Evolutionary conservation across 345 rosid species (phyloP).

Genomic region (Anacardium occidentale): DNA sequence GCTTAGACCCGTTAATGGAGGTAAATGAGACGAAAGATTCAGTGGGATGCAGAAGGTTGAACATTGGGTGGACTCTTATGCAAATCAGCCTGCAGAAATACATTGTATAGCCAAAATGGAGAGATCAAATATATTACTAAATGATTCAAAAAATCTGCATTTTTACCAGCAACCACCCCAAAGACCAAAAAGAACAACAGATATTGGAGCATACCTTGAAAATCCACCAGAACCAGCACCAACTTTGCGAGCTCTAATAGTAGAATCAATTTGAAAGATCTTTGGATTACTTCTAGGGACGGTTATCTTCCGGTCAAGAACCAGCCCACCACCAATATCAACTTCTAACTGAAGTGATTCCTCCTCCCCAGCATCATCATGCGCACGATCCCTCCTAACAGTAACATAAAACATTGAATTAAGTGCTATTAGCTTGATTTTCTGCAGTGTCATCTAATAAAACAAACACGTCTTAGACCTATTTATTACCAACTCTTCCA

Average conservation of each 20-base stretch:
- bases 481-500: not conserved
- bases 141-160: not conserved
- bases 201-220: conserved; percentile 59
- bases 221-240: conserved; percentile 96
- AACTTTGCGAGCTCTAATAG: conserved; percentile 63
- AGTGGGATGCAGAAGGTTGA: conserved; percentile 64
- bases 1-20: conserved; percentile 67
- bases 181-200: not conserved
- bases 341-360: conserved; percentile 68
- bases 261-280: conserved; percentile 56
- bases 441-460: not conserved
- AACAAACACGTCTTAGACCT: not conserved
- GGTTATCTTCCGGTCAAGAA: conserved; percentile 51
- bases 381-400: conserved; percentile 72
- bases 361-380: conserved; percentile 64
- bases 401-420: not conserved
- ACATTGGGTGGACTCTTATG: conserved; percentile 82
- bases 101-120: not conserved
- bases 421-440: conserved; percentile 4
- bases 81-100: conserved; percentile 68
- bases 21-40: conserved; percentile 68
- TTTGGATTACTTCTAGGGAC: conserved; percentile 48
- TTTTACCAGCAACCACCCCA: not conserved
- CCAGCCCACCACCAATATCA: conserved; percentile 79
- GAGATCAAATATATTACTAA: not conserved